phyloP scores from a whole-genome alignment of 495 filamentous ascomycete genomes.

The Trichoderma orchidacearum region DNA sequence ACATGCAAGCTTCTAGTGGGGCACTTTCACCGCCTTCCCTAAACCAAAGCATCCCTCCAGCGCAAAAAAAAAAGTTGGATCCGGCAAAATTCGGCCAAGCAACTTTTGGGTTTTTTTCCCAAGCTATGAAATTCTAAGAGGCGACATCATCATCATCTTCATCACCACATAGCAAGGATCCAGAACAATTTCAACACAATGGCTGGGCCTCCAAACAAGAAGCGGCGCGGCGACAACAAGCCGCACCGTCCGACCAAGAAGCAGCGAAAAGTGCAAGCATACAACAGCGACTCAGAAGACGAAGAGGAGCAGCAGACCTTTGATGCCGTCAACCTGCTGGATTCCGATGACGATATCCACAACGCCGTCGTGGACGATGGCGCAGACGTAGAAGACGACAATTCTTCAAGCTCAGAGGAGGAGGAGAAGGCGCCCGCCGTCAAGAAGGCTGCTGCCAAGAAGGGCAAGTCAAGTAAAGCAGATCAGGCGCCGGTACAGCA shows the following conservation, averaged over 20 bases:
- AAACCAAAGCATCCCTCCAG: background rate
- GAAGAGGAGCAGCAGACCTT: constrained; percentile 35
- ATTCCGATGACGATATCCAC: constrained; percentile 48
- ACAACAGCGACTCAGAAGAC: constrained; percentile 56
- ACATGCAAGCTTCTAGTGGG: background rate
- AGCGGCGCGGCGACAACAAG: constrained; percentile 37
- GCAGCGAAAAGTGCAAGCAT: constrained; percentile 49
- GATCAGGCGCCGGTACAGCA: constrained; percentile 17
- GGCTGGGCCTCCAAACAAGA: constrained; percentile 10
- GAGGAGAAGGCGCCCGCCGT: constrained; percentile 24
- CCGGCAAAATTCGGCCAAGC: background rate
- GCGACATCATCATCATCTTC: background rate
- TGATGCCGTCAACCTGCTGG: constrained; percentile 49
- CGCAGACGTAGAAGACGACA: constrained; percentile 12
- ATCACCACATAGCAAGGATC: background rate
- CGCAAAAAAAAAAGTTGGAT: background rate
- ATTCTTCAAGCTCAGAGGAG: constrained; percentile 21
- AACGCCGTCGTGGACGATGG: constrained; percentile 30
- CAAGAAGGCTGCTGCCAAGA: constrained; percentile 5
- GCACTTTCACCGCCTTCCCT: background rate
- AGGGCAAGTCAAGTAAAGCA: constrained; percentile 8
- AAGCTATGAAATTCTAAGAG: background rate
- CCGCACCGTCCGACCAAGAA: constrained; percentile 47
- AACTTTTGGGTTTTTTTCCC: background rate
- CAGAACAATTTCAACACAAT: constrained; percentile 8